Conservation (phyloP, 2,329 filamentous ascomycete species). For the Penicillium sp. region DNA sequence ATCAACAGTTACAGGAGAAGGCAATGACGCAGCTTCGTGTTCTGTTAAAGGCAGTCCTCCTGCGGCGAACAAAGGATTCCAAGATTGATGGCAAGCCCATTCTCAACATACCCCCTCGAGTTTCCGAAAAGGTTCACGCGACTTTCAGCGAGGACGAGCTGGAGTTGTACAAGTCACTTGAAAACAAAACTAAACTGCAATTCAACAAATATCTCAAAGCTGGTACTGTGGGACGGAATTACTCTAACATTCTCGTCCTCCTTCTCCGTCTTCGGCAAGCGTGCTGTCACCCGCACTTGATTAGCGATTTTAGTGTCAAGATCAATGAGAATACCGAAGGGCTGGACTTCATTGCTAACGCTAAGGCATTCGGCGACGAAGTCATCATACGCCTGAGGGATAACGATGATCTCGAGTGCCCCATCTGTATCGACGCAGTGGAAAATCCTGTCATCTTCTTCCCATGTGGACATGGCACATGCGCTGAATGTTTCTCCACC, state of each 20-base stretch:
- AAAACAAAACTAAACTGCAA: conserved; percentile 67
- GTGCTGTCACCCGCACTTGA: conserved; percentile 76
- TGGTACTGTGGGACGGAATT: conserved; percentile 72
- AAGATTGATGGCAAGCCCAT: conserved; percentile 80
- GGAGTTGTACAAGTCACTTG: conserved; percentile 68
- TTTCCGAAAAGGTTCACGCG: conserved; percentile 65
- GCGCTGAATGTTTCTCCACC: conserved; percentile 74
- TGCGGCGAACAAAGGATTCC: conserved; percentile 81
- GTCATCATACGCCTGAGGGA: conserved; percentile 71
- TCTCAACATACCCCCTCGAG: conserved; percentile 69
- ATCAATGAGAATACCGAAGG: conserved; percentile 53
- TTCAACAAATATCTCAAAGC: conserved; percentile 78
- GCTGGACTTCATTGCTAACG: conserved; percentile 65
- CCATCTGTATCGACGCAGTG: conserved; percentile 78
- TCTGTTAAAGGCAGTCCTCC: conserved; percentile 77
- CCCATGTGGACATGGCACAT: conserved; percentile 82
- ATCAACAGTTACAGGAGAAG: conserved; percentile 38
- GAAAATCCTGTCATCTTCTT: conserved; percentile 77
- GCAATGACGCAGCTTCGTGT: conserved; percentile 75
- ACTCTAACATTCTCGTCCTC: conserved; percentile 79
- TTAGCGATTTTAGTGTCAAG: conserved; percentile 67
- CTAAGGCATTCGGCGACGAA: conserved; percentile 61
- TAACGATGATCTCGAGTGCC: conserved; percentile 73
- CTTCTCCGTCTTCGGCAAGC: conserved; percentile 80
- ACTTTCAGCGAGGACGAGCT: conserved; percentile 70